A percentile compares a stretch with the other conserved stretches of the same genome.
Evolutionary conservation across 495 filamentous ascomycete species (phyloP).

Genomic region (Talaromyces adpressus): DNA sequence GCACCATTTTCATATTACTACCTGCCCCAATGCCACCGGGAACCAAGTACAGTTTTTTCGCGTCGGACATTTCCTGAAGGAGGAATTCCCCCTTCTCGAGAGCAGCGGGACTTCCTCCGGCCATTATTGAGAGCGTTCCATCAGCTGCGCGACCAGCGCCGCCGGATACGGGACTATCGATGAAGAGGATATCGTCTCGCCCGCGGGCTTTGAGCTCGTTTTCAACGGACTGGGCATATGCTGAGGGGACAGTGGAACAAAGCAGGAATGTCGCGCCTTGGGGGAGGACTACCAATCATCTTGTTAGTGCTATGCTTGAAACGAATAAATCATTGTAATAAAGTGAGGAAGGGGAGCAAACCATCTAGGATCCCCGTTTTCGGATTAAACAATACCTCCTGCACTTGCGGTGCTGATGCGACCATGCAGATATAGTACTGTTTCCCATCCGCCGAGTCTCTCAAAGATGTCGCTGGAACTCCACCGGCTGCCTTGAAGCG

Average conservation of each 20-base stretch:
- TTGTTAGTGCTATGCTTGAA: background rate
- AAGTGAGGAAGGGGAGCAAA: background rate
- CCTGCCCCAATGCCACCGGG: constrained; percentile 67
- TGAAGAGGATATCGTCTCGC: constrained; percentile 57
- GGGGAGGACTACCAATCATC: constrained; percentile 35
- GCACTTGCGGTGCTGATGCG: constrained; percentile 63
- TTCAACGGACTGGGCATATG: constrained; percentile 55
- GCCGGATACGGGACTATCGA: constrained; percentile 73
- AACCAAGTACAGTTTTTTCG: constrained; percentile 64
- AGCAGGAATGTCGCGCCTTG: constrained; percentile 57
- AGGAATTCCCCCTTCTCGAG: constrained; percentile 52
- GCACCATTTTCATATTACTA: constrained; percentile 85
- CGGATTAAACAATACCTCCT: constrained; percentile 55
- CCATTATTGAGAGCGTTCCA: constrained; percentile 77
- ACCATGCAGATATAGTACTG: constrained; percentile 72
- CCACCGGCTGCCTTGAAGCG: constrained; percentile 63
- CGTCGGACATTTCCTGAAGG: constrained; percentile 53
- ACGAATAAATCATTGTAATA: background rate
- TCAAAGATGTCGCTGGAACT: constrained; percentile 50
- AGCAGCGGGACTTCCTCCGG: constrained; percentile 52
- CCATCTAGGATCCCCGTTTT: constrained; percentile 47
- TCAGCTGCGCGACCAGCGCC: constrained; percentile 67
- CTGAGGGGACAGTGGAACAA: constrained; percentile 67
- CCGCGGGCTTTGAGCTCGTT: constrained; percentile 43
- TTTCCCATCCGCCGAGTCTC: constrained; percentile 55